These are phyloP conservation scores for Polychaeton citri DNA, from an alignment of 2,329 filamentous ascomycete species.

Conservation along the genomic window DNA sequence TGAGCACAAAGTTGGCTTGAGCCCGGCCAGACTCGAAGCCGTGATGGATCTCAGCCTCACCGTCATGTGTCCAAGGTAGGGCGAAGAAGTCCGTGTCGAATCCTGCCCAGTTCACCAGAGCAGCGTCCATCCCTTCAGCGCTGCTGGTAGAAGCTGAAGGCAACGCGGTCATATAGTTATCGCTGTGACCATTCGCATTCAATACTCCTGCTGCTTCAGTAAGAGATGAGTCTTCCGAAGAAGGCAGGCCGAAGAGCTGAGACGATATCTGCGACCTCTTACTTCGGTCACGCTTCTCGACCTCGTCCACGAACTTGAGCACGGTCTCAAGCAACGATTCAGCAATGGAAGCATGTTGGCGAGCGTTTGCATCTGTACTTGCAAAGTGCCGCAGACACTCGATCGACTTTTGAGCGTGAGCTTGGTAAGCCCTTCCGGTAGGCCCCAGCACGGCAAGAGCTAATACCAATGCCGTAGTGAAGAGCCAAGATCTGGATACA, in stretches of 20 bases:
- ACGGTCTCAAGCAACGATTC: conserved; percentile 13
- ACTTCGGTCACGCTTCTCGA: conserved; percentile 9
- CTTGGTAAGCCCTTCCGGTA: conserved; percentile 12
- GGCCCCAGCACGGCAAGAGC: conserved; percentile 15
- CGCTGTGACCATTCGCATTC: not conserved
- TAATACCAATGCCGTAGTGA: conserved; percentile 17
- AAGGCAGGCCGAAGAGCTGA: conserved; percentile 14
- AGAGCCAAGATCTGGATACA: conserved; percentile 14
- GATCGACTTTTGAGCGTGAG: conserved; percentile 10
- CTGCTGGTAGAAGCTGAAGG: too few species aligned
- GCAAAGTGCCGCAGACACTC: conserved; percentile 15
- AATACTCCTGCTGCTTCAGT: not conserved
- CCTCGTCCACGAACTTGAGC: conserved; percentile 8
- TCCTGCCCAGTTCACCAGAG: conserved; percentile 9
- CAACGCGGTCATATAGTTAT: not conserved
- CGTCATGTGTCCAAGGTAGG: conserved; percentile 13
- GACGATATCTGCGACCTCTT: conserved; percentile 15
- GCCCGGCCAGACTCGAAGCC: not conserved
- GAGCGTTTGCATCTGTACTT: conserved; percentile 14
- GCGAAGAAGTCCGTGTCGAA: conserved; percentile 15
- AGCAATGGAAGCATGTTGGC: conserved; percentile 16
- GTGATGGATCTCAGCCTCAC: not conserved
- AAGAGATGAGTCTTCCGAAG: not conserved
- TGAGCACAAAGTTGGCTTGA: not conserved
- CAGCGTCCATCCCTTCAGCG: conserved; percentile 1